Percentiles rank a stretch among this genome's conserved stretches.
These are phyloP conservation scores for Annulohypoxylon maeteangense DNA, from an alignment of 495 filamentous ascomycete species.

Conservation along the genomic window DNA sequence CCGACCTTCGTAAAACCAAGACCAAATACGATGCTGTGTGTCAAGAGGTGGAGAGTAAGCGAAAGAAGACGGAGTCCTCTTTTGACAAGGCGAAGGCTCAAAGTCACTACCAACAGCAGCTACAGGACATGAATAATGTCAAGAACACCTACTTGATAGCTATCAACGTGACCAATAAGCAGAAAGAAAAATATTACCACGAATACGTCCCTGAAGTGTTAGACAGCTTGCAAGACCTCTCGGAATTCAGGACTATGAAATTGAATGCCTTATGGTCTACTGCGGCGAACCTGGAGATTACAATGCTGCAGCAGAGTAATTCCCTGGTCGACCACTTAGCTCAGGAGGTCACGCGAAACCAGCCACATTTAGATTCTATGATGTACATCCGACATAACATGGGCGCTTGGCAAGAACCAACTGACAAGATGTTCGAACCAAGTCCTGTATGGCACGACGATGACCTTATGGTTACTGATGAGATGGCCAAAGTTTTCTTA, in stretches of 20 bases:
- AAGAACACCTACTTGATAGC: constrained; percentile 98
- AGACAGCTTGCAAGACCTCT: constrained; percentile 90
- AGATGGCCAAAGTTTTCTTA: constrained; percentile 86
- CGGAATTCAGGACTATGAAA: constrained; percentile 83
- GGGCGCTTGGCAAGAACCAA: constrained; percentile 80
- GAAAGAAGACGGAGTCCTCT: constrained; percentile 91
- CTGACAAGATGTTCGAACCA: constrained; percentile 87
- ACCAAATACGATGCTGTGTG: constrained; percentile 91
- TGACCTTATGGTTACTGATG: constrained; percentile 81
- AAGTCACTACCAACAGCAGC: constrained; percentile 86
- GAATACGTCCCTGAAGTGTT: constrained; percentile 95
- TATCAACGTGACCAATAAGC: constrained; percentile 95
- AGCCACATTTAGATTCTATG: constrained; percentile 88
- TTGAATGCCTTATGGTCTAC: constrained; percentile 87
- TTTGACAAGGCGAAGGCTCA: constrained; percentile 93
- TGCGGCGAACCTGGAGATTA: constrained; percentile 80
- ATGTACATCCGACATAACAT: constrained; percentile 98
- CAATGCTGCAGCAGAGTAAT: constrained; percentile 74
- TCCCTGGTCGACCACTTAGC: constrained; percentile 75
- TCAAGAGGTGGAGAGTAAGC: constrained; percentile 92
- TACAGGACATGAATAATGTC: constrained; percentile 92
- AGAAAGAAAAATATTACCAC: constrained; percentile 96
- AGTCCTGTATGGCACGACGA: constrained; percentile 99
- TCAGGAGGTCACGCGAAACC: constrained; percentile 87
- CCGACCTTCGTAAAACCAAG: constrained; percentile 90